Evolutionary conservation across 345 rosid species (phyloP).

Genomic region (Rhodamnia argentea): DNA sequence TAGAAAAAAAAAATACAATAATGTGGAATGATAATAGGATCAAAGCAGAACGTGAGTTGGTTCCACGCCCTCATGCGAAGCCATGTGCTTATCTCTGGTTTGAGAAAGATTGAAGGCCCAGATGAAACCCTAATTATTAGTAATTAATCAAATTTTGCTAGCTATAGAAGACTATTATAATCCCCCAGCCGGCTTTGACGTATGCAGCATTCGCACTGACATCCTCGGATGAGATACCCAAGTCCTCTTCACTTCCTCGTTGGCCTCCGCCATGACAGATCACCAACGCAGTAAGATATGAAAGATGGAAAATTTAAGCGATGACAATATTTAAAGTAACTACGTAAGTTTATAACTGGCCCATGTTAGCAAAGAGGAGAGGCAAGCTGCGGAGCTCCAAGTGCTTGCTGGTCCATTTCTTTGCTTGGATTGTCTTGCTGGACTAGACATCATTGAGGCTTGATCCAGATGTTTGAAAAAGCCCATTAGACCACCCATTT

Average conservation of each 20-base stretch:
- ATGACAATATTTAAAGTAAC: not conserved
- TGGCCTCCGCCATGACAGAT: not conserved
- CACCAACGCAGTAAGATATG: not conserved
- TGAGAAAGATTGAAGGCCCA: not conserved
- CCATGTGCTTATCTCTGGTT: not conserved
- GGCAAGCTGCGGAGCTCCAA: not conserved
- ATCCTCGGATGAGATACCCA: not conserved
- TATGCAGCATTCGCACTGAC: not conserved
- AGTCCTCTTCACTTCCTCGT: not conserved
- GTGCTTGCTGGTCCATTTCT: not conserved
- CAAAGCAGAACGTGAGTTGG: not conserved
- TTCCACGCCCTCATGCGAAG: not conserved
- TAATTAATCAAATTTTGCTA: not conserved
- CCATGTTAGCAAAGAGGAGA: not conserved
- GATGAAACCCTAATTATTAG: not conserved
- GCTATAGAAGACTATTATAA: not conserved
- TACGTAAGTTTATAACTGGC: not conserved
- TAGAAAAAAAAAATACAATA: not conserved
- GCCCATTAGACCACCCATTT: not conserved
- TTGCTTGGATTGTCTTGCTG: not conserved
- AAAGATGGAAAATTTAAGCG: not conserved
- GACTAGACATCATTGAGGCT: not conserved
- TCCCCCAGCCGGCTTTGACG: not conserved
- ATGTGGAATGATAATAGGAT: not conserved
- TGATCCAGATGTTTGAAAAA: not conserved